phyloP scores from a whole-genome alignment of 179 eudicot genomes.

The Actinidia arguta region DNA sequence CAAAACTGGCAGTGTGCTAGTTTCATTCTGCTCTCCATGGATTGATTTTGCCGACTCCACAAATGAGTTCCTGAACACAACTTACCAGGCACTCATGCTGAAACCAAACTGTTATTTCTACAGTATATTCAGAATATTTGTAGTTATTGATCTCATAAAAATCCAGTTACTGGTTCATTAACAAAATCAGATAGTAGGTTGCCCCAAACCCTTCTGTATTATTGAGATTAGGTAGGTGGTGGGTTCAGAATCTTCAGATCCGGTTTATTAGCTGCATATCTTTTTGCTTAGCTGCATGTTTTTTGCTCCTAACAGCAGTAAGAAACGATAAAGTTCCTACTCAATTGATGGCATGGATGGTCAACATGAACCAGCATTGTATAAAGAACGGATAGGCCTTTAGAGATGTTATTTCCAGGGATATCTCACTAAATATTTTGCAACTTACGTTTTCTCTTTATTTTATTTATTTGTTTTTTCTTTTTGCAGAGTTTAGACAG shows the following conservation, averaged over 20 bases:
- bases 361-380: no score
- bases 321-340: no score
- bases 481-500: constrained; percentile 16
- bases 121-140: neutral
- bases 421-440: neutral
- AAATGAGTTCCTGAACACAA: neutral
- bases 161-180: neutral
- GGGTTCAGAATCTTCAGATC: neutral
- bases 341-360: no score
- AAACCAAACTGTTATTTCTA: neutral
- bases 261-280: neutral
- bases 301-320: neutral
- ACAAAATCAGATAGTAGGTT: neutral
- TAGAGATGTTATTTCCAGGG: neutral
- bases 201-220: neutral
- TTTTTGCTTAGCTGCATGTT: neutral
- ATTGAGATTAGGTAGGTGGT: neutral
- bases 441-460: no score
- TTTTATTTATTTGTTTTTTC: neutral
- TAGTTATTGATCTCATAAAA: neutral
- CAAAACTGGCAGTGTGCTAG: neutral
- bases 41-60: neutral
- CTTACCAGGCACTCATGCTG: neutral
- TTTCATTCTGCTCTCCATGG: neutral
- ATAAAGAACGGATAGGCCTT: no score